Base-by-base conservation (phyloP, 2,329 filamentous ascomycete species). In the Cercospora beticola region DNA sequence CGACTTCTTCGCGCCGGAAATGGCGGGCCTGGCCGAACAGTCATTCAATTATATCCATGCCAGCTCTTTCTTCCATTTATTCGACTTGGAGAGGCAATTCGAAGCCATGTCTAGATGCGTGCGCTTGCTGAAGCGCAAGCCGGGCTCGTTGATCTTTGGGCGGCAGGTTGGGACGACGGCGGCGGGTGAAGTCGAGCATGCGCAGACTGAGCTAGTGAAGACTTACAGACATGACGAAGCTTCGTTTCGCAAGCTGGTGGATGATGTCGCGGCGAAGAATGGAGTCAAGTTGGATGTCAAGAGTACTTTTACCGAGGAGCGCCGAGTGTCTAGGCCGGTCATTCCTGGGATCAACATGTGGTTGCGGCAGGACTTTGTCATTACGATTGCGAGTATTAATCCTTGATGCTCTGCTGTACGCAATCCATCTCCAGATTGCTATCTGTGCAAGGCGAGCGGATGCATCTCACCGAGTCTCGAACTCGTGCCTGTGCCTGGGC, bases 41-140 rank as follows among this genome's bases (percentile, higher is more conserved):
- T 73, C 83, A 1, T 68, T 61, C 60, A 79, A 83, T 64, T 78
- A 84, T 10, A 70, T 84, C 6, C 76, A 81, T 31, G 76, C 82
- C 0, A 77, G 77, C 0, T 80, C 79, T 0, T 81, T 84, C 72
- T 79, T 84, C 49, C 82, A 84, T 62, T 74, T 83, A 6, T 84
- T 83, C 69, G 75, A 77, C 31, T 80, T 74, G 71, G 78, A 81
- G 1, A 73, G 74, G 65, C 33, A 40, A 40, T 40, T 40, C 33
- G 33, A 16, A 16, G 33, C 33, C 33, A 40, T 40, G 33, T 16
- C 33, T 16, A 2, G 33, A 16, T 40, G 33, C 5, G 33, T 40
- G 33, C 33, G 33, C 33, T 7, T 40, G 14, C 33, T 40, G 33
- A 40, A 40, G 33, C 33, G 7, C 5, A 40, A 40, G 33, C 33